Conservation (phyloP, 2,329 filamentous ascomycete genomes). For the Xylariales sp. region DNA sequence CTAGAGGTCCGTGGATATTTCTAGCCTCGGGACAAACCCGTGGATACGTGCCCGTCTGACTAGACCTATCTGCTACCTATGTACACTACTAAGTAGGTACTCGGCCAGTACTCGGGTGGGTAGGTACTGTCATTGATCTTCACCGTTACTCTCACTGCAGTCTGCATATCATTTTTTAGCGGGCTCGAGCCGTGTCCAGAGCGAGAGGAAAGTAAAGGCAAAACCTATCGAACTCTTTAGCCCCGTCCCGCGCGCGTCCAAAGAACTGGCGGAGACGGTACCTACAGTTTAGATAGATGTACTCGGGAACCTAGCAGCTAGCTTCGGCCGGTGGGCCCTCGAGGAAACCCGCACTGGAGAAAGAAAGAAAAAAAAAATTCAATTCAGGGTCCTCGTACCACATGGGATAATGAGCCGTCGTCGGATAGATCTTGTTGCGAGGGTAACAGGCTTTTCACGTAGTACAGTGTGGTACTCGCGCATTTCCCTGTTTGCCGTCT, state of each 20-base stretch:
- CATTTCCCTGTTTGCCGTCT: conserved; percentile 13
- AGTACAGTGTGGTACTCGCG: conserved; percentile 13
- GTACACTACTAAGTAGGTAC: no score
- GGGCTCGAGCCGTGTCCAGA: background rate
- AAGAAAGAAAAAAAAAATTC: conserved; percentile 17
- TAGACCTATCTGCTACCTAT: background rate
- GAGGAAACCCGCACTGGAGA: conserved; percentile 7
- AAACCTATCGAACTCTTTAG: background rate
- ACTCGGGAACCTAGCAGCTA: conserved; percentile 9
- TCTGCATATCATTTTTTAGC: conserved; percentile 4
- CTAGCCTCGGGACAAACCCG: conserved; percentile 7
- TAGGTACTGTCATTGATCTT: conserved; percentile 1
- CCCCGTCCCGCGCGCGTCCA: conserved; percentile 1
- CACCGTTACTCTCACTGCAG: conserved; percentile 1
- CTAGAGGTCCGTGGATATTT: conserved; percentile 14
- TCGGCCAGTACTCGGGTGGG: background rate
- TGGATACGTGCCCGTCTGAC: conserved; percentile 14
- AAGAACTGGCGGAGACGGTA: conserved; percentile 2
- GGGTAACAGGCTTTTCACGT: conserved; percentile 10
- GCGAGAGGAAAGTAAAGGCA: background rate
- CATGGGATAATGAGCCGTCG: conserved; percentile 7
- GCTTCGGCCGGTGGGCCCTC: conserved; percentile 9
- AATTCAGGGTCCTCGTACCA: conserved; percentile 1
- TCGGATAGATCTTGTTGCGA: conserved; percentile 20
- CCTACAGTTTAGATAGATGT: conserved; percentile 18